Evolutionary conservation across 2,329 filamentous ascomycete species (phyloP).

Genomic region (Cercospora sp.): DNA sequence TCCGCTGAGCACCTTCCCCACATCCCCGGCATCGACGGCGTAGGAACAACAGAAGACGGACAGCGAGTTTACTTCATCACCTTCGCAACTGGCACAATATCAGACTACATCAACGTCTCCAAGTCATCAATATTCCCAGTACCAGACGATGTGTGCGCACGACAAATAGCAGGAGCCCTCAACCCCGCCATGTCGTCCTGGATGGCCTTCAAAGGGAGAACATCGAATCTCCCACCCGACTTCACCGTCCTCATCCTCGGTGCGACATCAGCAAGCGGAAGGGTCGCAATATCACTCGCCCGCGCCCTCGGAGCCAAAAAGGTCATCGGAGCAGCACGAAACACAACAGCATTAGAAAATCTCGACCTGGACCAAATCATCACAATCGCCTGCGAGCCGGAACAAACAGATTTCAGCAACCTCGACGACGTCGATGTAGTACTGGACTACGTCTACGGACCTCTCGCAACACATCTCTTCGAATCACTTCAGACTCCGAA

Average conservation of each 20-base stretch:
- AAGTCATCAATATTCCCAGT: constrained; percentile 44
- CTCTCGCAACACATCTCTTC: constrained; percentile 46
- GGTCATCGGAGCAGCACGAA: constrained; percentile 56
- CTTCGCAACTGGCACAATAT: constrained; percentile 48
- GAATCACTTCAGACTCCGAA: constrained; percentile 43
- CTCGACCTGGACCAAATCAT: constrained; percentile 52
- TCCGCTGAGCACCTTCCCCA: constrained; percentile 53
- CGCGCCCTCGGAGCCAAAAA: constrained; percentile 51
- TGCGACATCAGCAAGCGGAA: constrained; percentile 55
- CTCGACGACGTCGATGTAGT: constrained; percentile 55
- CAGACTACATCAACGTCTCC: constrained; percentile 53
- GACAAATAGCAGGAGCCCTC: constrained; percentile 54
- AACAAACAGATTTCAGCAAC: constrained; percentile 51
- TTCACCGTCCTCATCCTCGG: constrained; percentile 57
- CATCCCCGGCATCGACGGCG: constrained; percentile 55
- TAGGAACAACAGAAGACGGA: constrained; percentile 49
- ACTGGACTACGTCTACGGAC: constrained; percentile 60
- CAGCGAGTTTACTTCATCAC: constrained; percentile 54
- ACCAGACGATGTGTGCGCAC: constrained; percentile 49
- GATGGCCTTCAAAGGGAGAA: constrained; percentile 57
- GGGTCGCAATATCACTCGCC: constrained; percentile 52
- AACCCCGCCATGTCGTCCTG: constrained; percentile 59
- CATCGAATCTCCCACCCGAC: constrained; percentile 41
- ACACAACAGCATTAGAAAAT: constrained; percentile 44
- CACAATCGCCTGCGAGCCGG: constrained; percentile 42